These are phyloP conservation scores for Flaveria linearis DNA, from an alignment of 129 eudicot species.

Conservation along the genomic window DNA sequence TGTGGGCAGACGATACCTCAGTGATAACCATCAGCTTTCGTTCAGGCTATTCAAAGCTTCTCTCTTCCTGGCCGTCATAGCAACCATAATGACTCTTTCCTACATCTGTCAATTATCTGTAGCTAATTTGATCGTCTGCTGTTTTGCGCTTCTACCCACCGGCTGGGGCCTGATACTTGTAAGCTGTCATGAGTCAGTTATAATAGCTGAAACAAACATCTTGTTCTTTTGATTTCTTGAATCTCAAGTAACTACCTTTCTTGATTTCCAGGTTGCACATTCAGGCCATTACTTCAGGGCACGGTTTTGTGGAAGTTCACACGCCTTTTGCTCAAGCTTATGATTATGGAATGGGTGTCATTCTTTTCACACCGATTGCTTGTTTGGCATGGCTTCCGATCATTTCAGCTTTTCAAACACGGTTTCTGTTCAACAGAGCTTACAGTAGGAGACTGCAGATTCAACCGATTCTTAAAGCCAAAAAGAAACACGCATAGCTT, in stretches of 20 bases:
- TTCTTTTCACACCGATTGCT: constrained; percentile 77
- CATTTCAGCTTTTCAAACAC: constrained; percentile 83
- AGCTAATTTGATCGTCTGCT: constrained; percentile 67
- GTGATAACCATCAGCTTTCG: constrained; percentile 70
- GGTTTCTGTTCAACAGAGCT: constrained; percentile 88
- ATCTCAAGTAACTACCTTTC: constrained; percentile 9
- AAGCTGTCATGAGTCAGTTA: constrained; percentile 25
- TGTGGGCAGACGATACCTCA: constrained; percentile 62
- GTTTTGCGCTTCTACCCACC: constrained; percentile 88
- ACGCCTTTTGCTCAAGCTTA: constrained; percentile 74
- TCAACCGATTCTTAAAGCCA: constrained; percentile 81
- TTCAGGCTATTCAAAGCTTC: constrained; percentile 76
- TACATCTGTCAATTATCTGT: constrained; percentile 65
- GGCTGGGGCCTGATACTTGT: constrained; percentile 97
- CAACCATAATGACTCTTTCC: constrained; percentile 68
- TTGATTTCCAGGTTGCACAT: constrained; percentile 60
- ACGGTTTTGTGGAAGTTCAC: constrained; percentile 76
- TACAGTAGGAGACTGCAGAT: constrained; percentile 83
- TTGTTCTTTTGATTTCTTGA: background rate
- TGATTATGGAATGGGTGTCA: constrained; percentile 82
- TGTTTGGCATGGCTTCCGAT: constrained; percentile 89
- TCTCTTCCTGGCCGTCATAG: constrained; percentile 64
- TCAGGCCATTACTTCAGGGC: constrained; percentile 62
- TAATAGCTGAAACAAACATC: background rate
- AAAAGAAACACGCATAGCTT: constrained; percentile 52